phyloP scores from a whole-genome alignment of 345 rosid genomes.

The Acer negundo region DNA sequence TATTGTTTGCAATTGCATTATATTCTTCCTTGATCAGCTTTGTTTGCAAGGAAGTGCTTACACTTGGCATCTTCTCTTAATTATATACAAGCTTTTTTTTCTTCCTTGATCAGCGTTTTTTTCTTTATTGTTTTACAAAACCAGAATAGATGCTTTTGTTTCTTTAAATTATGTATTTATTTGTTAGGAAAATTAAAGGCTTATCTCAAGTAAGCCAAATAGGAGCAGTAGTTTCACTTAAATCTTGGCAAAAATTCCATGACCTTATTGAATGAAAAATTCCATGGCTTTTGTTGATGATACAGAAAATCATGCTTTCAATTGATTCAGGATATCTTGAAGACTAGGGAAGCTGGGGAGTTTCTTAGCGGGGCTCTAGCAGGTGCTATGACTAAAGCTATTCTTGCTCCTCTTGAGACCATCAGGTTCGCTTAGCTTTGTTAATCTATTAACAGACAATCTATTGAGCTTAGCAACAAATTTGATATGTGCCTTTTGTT shows the following conservation, averaged over 20 bases:
- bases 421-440: conserved; percentile 59
- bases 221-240: background rate
- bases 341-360: conserved; percentile 81
- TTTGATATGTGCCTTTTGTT: background rate
- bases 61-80: background rate
- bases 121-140: background rate
- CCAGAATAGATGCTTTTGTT: background rate
- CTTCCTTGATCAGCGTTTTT: background rate
- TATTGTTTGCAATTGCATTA: no score
- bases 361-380: conserved; percentile 98
- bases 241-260: background rate
- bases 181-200: background rate
- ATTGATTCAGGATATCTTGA: conserved; percentile 59
- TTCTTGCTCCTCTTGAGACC: conserved; percentile 98
- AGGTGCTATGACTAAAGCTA: conserved; percentile 97
- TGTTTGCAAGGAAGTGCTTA: background rate
- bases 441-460: background rate
- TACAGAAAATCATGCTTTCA: conserved; percentile 21
- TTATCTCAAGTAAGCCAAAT: background rate
- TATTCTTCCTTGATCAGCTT: background rate
- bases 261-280: background rate
- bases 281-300: conserved; percentile 11
- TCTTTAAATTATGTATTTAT: background rate
- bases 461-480: no score
- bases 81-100: background rate